Base-by-base conservation (phyloP, 129 eudicot genomes). In the Artemisia tridentata region DNA sequence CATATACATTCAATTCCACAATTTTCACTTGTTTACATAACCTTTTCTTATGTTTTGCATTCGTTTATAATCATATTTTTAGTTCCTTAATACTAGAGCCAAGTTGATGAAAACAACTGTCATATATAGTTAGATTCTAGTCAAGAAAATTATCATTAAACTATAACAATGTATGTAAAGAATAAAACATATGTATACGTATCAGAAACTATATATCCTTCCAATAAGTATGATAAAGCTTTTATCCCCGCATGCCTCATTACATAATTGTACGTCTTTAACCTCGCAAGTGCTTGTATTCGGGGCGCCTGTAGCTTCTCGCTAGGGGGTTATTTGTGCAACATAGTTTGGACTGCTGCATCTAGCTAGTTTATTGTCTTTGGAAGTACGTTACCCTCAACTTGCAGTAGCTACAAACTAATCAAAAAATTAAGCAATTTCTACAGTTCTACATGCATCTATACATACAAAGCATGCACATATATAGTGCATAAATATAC, bases 1-100 rank as follows among this genome's bases (percentile, higher is more conserved):
- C 45, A 23, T 46, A 49, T 17, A 58, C 54, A 58, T 75, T 68
- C 9, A 67, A 75, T 58, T 67, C 53, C 62, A 27, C 54, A 43
- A 15, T 59, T 63, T 6, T 61, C 50, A 46, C 47, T 46, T 47
- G 55, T 18, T 52, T 52, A 51, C 7, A 31, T 68, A 34, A 34
- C 59, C 6, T 46, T 63, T 43, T 16, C 27, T 38, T n/a, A 34
- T 18, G 8, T 16, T 21, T 13, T 46, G 3, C 13, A 46, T 21
- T 25, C 50, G 19, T 1, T 67, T 46, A 41, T 12, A 34, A 64
- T 34, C 16, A 31, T 25, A 31, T 29, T 7, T 27, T 62, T 25
- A 14, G 21, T 62, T 6, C 16, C 13, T 13, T 34, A 13, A 25
- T 62, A 5, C 43, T 34, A 34, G 8, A 34, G 14, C 12, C 23